These are phyloP conservation scores for Fusarium goolgardi DNA, from an alignment of 2,329 filamentous ascomycete genomes.

Conservation along the genomic window DNA sequence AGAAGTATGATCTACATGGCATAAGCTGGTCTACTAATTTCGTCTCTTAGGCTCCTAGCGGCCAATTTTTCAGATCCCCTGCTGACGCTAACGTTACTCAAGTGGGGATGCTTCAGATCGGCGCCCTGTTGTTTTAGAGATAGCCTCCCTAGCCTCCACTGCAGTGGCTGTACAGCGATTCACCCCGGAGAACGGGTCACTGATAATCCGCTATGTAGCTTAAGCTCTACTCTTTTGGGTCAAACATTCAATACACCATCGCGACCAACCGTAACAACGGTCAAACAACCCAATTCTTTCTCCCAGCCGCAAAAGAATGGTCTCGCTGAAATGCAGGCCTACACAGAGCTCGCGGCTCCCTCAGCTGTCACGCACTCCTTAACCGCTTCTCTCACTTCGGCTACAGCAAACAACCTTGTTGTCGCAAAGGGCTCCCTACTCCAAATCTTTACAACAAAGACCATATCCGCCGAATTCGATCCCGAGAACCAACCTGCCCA, in stretches of 20 bases:
- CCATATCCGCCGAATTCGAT: constrained; percentile 72
- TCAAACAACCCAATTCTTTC: constrained; percentile 31
- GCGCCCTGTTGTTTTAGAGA: constrained; percentile 2
- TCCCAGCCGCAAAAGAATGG: constrained; percentile 49
- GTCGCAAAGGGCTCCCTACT: constrained; percentile 93
- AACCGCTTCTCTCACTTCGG: constrained; percentile 78
- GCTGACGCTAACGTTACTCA: constrained; percentile 16
- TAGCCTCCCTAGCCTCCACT: neutral
- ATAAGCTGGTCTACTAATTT: too few relatives aligned
- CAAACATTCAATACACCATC: constrained; percentile 34
- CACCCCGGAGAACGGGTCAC: constrained; percentile 19
- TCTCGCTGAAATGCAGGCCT: constrained; percentile 84
- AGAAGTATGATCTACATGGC: too few relatives aligned
- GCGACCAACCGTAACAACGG: neutral
- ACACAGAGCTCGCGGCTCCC: constrained; percentile 93
- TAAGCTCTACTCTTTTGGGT: constrained; percentile 40
- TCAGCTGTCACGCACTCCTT: constrained; percentile 93
- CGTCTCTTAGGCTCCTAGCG: too few relatives aligned
- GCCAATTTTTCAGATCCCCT: too few relatives aligned
- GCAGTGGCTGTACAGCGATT: neutral
- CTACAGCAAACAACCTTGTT: constrained; percentile 83
- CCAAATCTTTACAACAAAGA: constrained; percentile 85
- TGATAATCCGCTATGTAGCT: constrained; percentile 30
- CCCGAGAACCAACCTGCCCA: constrained; percentile 52
- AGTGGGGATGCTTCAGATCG: constrained; percentile 21